These are phyloP conservation scores for Melastoma candidum DNA, from an alignment of 441 rosid genomes.

Conservation along the genomic window DNA sequence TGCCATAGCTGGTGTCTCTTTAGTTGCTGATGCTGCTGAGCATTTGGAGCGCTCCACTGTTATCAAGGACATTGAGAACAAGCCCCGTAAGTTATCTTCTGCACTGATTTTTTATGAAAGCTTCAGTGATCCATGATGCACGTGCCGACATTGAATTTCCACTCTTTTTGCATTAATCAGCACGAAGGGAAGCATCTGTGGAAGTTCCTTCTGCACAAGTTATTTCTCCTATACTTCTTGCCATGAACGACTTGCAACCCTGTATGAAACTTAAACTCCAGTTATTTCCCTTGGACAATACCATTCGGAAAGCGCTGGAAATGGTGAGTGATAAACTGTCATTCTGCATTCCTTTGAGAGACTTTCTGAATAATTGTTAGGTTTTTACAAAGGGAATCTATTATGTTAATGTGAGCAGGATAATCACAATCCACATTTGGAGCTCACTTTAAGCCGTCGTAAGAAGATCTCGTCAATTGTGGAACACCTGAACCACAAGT, in stretches of 20 bases:
- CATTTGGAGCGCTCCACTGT: constrained; percentile 69
- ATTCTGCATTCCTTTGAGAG: constrained; percentile 10
- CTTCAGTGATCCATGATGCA: constrained; percentile 12
- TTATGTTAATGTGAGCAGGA: constrained; percentile 31
- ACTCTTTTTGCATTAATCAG: constrained; percentile 25
- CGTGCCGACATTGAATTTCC: constrained; percentile 7
- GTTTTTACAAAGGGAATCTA: too few species aligned
- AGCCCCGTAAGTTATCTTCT: constrained; percentile 20
- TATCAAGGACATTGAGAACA: constrained; percentile 41
- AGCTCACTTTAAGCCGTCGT: constrained; percentile 85
- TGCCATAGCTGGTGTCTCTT: constrained; percentile 96
- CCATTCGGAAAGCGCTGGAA: constrained; percentile 78
- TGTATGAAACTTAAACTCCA: constrained; percentile 84
- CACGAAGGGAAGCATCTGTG: constrained; percentile 24
- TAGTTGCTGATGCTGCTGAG: constrained; percentile 99
- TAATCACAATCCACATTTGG: constrained; percentile 87
- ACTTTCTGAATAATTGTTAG: too few species aligned
- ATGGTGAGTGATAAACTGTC: constrained; percentile 27
- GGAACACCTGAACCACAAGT: constrained; percentile 91
- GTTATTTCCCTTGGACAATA: constrained; percentile 87
- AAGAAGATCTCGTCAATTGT: constrained; percentile 92
- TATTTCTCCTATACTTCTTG: constrained; percentile 1
- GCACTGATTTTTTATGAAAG: too few species aligned
- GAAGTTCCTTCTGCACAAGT: constrained; percentile 32
- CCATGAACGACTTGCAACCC: constrained; percentile 37